phyloP scores from a whole-genome alignment of 2,329 filamentous ascomycete genomes.

The Fusarium duplospermum region DNA sequence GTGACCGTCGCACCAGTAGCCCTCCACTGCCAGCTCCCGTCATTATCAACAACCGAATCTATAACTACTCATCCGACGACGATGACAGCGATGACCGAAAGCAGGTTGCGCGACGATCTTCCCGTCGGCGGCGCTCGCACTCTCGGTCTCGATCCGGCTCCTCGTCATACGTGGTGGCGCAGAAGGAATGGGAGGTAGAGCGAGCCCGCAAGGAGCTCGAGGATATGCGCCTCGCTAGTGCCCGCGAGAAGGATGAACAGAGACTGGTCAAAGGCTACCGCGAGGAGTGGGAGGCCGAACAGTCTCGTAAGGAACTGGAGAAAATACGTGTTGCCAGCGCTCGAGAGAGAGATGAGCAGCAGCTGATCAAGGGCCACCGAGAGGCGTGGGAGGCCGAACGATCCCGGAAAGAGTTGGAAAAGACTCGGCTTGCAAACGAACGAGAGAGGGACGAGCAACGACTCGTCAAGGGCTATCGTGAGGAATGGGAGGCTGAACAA shows the following conservation, averaged over 20 bases:
- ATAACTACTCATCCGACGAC: constrained; percentile 60
- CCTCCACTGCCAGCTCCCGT: constrained; percentile 57
- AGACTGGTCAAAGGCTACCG: constrained; percentile 46
- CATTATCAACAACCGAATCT: constrained; percentile 69
- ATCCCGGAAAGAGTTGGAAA: constrained; percentile 57
- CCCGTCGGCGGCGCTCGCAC: constrained; percentile 45
- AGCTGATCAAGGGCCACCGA: constrained; percentile 54
- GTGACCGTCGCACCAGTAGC: constrained; percentile 59
- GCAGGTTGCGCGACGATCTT: constrained; percentile 43
- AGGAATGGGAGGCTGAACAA: constrained; percentile 53
- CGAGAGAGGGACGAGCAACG: constrained; percentile 53
- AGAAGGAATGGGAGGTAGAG: constrained; percentile 57
- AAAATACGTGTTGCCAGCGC: constrained; percentile 55
- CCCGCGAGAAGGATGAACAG: constrained; percentile 51
- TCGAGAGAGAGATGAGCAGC: constrained; percentile 53
- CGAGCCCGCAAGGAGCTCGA: constrained; percentile 56
- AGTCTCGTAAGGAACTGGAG: constrained; percentile 57
- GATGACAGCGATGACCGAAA: constrained; percentile 48
- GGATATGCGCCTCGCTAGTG: constrained; percentile 55
- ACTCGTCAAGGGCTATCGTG: constrained; percentile 54
- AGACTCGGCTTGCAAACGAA: constrained; percentile 56
- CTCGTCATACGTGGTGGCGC: constrained; percentile 56
- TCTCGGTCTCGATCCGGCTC: constrained; percentile 50
- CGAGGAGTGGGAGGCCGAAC: constrained; percentile 41
- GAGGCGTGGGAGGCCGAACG: constrained; percentile 56